Percentiles rank a stretch among this genome's conserved stretches.
Evolutionary conservation across 1,284 basidiomycete genomes (phyloP).

Genomic region (Inonotus obliquus): DNA sequence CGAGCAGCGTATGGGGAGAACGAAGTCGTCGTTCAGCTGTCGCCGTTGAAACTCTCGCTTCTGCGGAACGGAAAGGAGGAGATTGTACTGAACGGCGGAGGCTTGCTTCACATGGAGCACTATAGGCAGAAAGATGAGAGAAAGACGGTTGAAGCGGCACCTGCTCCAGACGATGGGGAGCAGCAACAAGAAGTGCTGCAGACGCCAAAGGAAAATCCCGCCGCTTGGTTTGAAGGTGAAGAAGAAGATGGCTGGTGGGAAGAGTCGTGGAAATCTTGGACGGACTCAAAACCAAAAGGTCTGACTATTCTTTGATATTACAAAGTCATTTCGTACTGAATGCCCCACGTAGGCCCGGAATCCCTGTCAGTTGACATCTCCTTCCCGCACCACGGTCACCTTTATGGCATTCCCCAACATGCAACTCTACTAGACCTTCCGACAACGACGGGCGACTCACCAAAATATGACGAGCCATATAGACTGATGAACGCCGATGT

Average conservation of each 20-base stretch:
- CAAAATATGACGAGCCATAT: slow-evolving; percentile 86
- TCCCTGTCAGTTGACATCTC: slow-evolving; percentile 89
- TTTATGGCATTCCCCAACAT: slow-evolving; percentile 97
- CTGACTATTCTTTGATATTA: slow-evolving; percentile 7
- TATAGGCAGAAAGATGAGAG: slow-evolving; percentile 67
- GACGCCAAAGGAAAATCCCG: slow-evolving; percentile 41
- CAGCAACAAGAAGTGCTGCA: slow-evolving; percentile 50
- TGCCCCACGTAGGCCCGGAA: slow-evolving; percentile 70
- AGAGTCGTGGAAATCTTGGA: slow-evolving; percentile 83
- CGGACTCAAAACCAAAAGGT: slow-evolving; percentile 96
- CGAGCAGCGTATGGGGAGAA: slow-evolving; percentile 58
- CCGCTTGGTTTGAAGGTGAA: slow-evolving; percentile 86
- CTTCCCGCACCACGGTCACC: slow-evolving; percentile 86
- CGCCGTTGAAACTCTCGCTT: slow-evolving; percentile 72
- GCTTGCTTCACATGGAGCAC: slow-evolving; percentile 97
- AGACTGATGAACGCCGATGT: slow-evolving; percentile 96
- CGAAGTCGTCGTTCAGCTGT: slow-evolving; percentile 65
- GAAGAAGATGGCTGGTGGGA: slow-evolving; percentile 88
- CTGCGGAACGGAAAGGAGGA: slow-evolving; percentile 74
- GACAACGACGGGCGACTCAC: slow-evolving; percentile 68
- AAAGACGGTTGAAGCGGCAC: slow-evolving; percentile 31
- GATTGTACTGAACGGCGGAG: slow-evolving; percentile 85
- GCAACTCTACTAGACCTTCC: slow-evolving; percentile 89
- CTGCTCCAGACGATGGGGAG: slow-evolving; percentile 36
- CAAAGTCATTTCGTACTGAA: too few relatives aligned